A percentile compares a stretch with the other conserved stretches of the same genome.
Evolutionary conservation across 2,329 filamentous ascomycete species (phyloP).

Genomic region (Juglanconis oblonga): DNA sequence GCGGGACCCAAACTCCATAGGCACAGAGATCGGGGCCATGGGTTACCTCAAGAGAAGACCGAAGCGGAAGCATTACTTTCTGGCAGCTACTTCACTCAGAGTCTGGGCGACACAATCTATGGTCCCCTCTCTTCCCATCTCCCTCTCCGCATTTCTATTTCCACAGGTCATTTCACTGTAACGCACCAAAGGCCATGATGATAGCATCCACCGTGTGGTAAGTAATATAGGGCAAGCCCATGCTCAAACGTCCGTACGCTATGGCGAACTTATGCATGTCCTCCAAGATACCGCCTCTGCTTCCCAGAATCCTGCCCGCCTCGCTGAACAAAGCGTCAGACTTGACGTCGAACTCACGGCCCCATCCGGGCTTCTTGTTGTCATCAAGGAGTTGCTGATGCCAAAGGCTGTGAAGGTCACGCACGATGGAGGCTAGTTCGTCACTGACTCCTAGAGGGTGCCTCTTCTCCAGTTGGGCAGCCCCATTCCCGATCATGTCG

Average conservation of each 20-base stretch:
- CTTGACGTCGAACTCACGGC: neutral
- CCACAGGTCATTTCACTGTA: neutral
- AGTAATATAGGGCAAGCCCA: constrained; percentile 7
- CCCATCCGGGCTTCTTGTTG: constrained; percentile 6
- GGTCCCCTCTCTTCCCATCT: no score
- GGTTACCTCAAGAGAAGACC: no score
- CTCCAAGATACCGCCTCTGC: neutral
- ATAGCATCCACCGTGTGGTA: constrained; percentile 10
- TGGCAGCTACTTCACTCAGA: no score
- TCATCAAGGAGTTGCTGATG: constrained; percentile 5
- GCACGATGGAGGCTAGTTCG: constrained; percentile 1
- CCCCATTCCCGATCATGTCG: constrained; percentile 8
- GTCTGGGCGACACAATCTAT: no score
- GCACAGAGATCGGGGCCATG: no score
- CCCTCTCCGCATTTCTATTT: no score
- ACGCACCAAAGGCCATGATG: constrained; percentile 4
- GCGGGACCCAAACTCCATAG: no score
- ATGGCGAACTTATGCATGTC: constrained; percentile 5
- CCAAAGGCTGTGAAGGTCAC: constrained; percentile 2
- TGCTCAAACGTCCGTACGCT: constrained; percentile 6
- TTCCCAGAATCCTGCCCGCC: neutral
- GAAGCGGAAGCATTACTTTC: no score
- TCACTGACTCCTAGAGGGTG: constrained; percentile 5
- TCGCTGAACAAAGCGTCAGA: constrained; percentile 4
- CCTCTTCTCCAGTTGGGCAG: constrained; percentile 1